Percentiles rank a stretch among this genome's conserved stretches.
Conservation (phyloP, 768 basidiomycete genomes). For the Serendipita sp. region DNA sequence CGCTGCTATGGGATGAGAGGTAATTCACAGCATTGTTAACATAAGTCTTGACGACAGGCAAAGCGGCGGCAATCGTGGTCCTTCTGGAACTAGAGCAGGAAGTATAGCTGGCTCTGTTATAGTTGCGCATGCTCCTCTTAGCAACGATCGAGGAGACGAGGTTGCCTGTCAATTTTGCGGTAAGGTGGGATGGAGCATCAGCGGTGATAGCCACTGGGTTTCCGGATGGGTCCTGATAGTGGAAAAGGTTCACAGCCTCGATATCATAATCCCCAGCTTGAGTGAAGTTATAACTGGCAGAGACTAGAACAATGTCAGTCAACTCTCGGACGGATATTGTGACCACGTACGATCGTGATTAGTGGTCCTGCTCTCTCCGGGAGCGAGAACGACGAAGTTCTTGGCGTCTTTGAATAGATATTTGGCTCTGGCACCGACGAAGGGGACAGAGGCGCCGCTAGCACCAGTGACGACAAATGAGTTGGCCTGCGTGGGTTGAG, state of each 20-base stretch:
- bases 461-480: background rate
- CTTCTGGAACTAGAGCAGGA: slow-evolving; percentile 29
- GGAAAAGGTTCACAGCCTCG: slow-evolving; percentile 18
- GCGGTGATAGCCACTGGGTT: slow-evolving; percentile 16
- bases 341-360: slow-evolving; percentile 18
- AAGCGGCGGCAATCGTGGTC: slow-evolving; percentile 23
- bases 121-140: slow-evolving; percentile 9
- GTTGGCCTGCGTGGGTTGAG: background rate
- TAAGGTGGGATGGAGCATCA: slow-evolving; percentile 10
- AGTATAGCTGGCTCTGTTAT: slow-evolving; percentile 25
- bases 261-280: slow-evolving; percentile 21
- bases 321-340: background rate
- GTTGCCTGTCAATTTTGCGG: slow-evolving; percentile 23
- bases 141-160: slow-evolving; percentile 14
- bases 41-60: slow-evolving; percentile 27
- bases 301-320: slow-evolving; percentile 22
- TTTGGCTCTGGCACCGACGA: slow-evolving; percentile 21
- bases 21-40: slow-evolving; percentile 23
- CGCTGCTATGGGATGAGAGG: slow-evolving; percentile 22
- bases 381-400: slow-evolving; percentile 25
- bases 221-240: background rate
- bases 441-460: background rate
- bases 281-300: slow-evolving; percentile 35
- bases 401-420: slow-evolving; percentile 25
- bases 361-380: slow-evolving; percentile 13